Percentiles rank a stretch among this genome's conserved stretches.
Evolutionary conservation across 2,329 filamentous ascomycete species (phyloP).

Genomic region (Scortechinia acanthostroma): DNA sequence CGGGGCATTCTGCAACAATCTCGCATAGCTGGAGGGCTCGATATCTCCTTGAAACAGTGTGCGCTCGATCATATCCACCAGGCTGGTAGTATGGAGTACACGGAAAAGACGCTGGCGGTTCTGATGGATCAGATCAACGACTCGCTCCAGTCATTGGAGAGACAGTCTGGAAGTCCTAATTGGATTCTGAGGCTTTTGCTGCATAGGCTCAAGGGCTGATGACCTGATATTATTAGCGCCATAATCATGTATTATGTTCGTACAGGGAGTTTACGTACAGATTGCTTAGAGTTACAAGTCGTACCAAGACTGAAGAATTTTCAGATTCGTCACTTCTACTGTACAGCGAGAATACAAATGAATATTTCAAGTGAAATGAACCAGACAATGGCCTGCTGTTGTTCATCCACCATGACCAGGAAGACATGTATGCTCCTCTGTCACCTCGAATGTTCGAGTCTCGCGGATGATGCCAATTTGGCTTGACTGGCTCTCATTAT

Average conservation of each 20-base stretch:
- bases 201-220: not conserved
- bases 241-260: no score
- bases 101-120: not conserved
- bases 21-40: not conserved
- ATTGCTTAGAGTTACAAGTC: no score
- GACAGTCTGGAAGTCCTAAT: not conserved
- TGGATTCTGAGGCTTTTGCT: not conserved
- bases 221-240: not conserved
- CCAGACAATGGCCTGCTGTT: no score
- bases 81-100: slow-evolving; percentile 2
- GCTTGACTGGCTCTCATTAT: not conserved
- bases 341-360: no score
- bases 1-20: not conserved
- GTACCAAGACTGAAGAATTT: no score
- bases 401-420: no score
- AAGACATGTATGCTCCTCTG: no score
- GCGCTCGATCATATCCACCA: not conserved
- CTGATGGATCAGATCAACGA: not conserved
- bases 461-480: not conserved
- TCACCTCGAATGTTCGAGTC: not conserved
- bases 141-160: not conserved
- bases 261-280: no score
- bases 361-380: no score
- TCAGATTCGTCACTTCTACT: no score
- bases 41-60: not conserved